Percentiles rank a stretch among this genome's conserved stretches.
Conservation (phyloP, 2,329 filamentous ascomycete species). For the Colletotrichum eremochloae region DNA sequence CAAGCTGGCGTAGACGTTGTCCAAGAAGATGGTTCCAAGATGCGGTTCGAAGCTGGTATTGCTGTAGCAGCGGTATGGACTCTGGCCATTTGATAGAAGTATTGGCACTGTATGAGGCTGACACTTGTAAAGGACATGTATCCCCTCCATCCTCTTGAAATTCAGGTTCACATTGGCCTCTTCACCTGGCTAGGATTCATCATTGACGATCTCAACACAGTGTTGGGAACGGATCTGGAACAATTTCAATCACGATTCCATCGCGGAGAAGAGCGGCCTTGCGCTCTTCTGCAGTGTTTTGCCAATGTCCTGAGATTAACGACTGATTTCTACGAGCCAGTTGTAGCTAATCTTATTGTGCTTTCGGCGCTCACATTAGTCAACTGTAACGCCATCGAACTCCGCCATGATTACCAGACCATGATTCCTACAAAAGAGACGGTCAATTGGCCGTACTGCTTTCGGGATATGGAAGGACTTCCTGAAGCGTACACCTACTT, state of each 20-base stretch:
- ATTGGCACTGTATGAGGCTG: too few relatives aligned
- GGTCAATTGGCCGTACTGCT: conserved; percentile 47
- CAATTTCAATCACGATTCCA: conserved; percentile 47
- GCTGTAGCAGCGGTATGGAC: too few relatives aligned
- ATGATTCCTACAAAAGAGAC: conserved; percentile 43
- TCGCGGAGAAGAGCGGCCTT: conserved; percentile 43
- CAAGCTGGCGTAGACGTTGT: too few relatives aligned
- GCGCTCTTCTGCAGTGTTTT: conserved; percentile 44
- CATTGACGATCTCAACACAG: conserved; percentile 47
- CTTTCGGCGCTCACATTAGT: conserved; percentile 48
- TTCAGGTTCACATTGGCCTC: conserved; percentile 50
- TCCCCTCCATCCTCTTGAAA: conserved; percentile 43
- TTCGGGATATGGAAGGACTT: conserved; percentile 47
- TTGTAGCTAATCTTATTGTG: conserved; percentile 48
- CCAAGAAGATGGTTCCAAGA: too few relatives aligned
- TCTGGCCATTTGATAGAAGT: too few relatives aligned
- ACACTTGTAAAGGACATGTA: conserved; percentile 39
- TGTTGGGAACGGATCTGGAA: conserved; percentile 43
- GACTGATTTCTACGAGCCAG: conserved; percentile 45
- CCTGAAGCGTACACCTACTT: conserved; percentile 48
- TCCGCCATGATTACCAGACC: conserved; percentile 41
- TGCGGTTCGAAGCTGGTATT: too few relatives aligned
- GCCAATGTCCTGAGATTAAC: conserved; percentile 44
- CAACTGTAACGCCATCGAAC: conserved; percentile 47
- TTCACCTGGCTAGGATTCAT: conserved; percentile 50